Evolutionary conservation across 2,329 filamentous ascomycete species (phyloP).

Genomic region (Lomentospora prolificans): DNA sequence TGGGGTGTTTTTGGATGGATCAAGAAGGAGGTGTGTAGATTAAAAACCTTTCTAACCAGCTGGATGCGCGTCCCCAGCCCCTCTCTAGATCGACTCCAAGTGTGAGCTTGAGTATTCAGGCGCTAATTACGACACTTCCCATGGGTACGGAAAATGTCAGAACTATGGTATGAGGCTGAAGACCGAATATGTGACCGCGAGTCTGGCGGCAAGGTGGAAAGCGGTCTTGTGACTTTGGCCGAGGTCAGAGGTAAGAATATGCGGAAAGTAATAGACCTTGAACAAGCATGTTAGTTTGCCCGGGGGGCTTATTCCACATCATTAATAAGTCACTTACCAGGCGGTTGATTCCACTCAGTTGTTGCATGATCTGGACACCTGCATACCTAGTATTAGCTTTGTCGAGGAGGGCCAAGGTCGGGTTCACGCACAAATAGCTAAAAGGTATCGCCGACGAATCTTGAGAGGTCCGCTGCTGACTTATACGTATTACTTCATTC

Average conservation of each 20-base stretch:
- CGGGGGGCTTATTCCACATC: slow-evolving; percentile 33
- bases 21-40: no score
- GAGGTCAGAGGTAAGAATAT: slow-evolving; percentile 40
- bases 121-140: no score
- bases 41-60: no score
- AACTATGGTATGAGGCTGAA: slow-evolving; percentile 28
- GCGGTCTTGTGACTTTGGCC: slow-evolving; percentile 32
- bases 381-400: neutral
- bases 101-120: no score
- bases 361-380: slow-evolving; percentile 27
- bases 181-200: slow-evolving; percentile 37
- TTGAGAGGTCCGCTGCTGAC: slow-evolving; percentile 50
- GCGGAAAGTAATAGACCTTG: slow-evolving; percentile 53
- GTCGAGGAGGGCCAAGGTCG: slow-evolving; percentile 17
- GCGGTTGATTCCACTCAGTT: slow-evolving; percentile 53
- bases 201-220: slow-evolving; percentile 41
- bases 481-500: slow-evolving; percentile 46
- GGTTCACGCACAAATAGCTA: neutral
- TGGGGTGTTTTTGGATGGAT: no score
- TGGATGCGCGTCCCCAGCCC: no score
- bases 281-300: slow-evolving; percentile 48
- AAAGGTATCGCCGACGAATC: slow-evolving; percentile 24
- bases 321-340: neutral
- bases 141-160: slow-evolving; percentile 34
- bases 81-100: no score